Evolutionary conservation across 1,284 basidiomycete species (phyloP).

Genomic region (Trichosporon faecale): DNA sequence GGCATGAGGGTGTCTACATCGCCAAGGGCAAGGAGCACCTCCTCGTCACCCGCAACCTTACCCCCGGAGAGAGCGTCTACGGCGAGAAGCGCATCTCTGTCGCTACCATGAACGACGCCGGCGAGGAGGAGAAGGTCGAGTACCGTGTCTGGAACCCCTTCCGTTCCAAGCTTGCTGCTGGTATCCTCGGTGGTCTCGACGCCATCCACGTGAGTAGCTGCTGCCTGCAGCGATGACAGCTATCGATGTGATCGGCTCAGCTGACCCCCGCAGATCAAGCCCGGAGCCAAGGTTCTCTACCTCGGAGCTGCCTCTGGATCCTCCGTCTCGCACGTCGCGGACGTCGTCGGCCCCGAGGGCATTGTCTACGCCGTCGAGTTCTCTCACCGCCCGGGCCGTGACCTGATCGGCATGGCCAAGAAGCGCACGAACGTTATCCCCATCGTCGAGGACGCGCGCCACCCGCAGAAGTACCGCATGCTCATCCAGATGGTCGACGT

Average conservation of each 20-base stretch:
- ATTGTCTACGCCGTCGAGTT: conserved; percentile 99
- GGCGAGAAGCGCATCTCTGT: conserved; percentile 94
- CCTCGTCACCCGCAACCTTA: conserved; percentile 96
- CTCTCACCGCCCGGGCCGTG: conserved; percentile 91
- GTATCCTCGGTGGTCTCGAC: conserved; percentile 93
- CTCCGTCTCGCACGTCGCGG: conserved; percentile 96
- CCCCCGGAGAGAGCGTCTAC: conserved; percentile 95
- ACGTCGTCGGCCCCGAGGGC: conserved; percentile 95
- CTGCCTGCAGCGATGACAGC: not conserved
- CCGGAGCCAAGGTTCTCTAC: conserved; percentile 95
- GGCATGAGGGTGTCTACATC: conserved; percentile 89
- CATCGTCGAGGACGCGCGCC: conserved; percentile 94
- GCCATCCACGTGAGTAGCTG: conserved; percentile 64
- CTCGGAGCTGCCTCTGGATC: conserved; percentile 93
- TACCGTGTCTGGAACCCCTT: conserved; percentile 99
- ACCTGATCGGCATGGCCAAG: conserved; percentile 99
- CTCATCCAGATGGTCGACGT: conserved; percentile 88
- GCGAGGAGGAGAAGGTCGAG: conserved; percentile 78
- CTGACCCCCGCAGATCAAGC: conserved; percentile 62
- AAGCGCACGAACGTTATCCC: conserved; percentile 99
- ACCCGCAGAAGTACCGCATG: conserved; percentile 94
- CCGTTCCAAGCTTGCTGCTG: conserved; percentile 93
- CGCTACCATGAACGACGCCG: conserved; percentile 63
- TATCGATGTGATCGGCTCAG: not conserved
- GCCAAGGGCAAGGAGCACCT: conserved; percentile 91